Evolutionary conservation across 2,329 filamentous ascomycete species (phyloP).

Genomic region (Aotearoamyces nothofagi): DNA sequence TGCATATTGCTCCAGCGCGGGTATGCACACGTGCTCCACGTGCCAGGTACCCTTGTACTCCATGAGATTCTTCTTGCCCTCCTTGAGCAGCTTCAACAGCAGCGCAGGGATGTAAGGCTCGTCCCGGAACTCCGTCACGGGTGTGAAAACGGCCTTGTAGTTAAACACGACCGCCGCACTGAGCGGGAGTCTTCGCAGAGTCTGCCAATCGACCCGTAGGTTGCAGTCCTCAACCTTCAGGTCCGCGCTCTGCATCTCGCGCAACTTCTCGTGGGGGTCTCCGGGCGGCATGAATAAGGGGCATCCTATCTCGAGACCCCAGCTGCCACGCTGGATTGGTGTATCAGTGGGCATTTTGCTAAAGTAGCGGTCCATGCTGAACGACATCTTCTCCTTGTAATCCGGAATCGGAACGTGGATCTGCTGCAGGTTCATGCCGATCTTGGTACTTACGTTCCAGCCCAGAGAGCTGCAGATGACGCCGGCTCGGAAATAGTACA

Average conservation of each 20-base stretch:
- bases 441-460: constrained; percentile 64
- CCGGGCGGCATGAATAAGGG: constrained; percentile 63
- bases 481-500: constrained; percentile 62
- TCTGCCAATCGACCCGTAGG: constrained; percentile 80
- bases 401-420: constrained; percentile 68
- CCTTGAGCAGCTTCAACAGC: constrained; percentile 49
- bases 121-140: constrained; percentile 49
- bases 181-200: constrained; percentile 61
- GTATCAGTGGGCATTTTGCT: constrained; percentile 58
- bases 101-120: constrained; percentile 62
- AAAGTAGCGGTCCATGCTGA: constrained; percentile 77
- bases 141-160: constrained; percentile 77
- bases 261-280: constrained; percentile 45
- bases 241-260: constrained; percentile 38
- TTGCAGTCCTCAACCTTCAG: constrained; percentile 44
- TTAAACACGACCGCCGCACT: constrained; percentile 70
- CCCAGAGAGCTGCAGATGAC: constrained; percentile 67
- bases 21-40: constrained; percentile 56
- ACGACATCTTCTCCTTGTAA: constrained; percentile 77
- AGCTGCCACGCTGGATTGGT: constrained; percentile 72
- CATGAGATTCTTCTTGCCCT: constrained; percentile 57
- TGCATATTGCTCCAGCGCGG: constrained; percentile 46
- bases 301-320: constrained; percentile 63
- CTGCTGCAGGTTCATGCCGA: constrained; percentile 51
- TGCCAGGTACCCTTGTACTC: constrained; percentile 75